Base-by-base conservation (phyloP, 495 filamentous ascomycete genomes). In the Durotheca rogersii region DNA sequence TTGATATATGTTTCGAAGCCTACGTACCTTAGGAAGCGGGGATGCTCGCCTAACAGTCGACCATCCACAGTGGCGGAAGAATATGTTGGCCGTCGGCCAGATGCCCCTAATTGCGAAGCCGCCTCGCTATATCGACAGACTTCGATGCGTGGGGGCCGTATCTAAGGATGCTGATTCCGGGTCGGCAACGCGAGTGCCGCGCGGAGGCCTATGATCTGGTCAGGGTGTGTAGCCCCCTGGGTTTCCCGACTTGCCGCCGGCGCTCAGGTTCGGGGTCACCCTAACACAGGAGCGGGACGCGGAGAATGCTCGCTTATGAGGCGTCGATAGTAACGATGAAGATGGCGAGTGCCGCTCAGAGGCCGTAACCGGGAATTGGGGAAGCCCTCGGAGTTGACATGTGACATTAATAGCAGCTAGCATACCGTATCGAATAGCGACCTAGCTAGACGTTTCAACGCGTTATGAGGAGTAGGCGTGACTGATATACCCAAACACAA, bases 391-490 rank as follows among this genome's bases (percentile, higher is more conserved):
- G 25, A 58, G 46, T 60, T 47, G 29, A 41, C 4, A 14, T 52
- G 48, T 44, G n/a, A n/a, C n/a, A n/a, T n/a, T n/a, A 45, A 45
- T 55, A 39, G 44, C 21, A 34, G 17, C 14, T 48, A 20, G 10
- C n/a, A 21, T 23, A 16, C 11, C 7, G 21, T n/a, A 9, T 15
- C 40, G 23, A 30, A 47, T 35, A 27, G 33, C 20, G 33, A 41
- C 18, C n/a, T 35, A 34, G 15, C 12, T 9, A 41, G 18, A 34
- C 16, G 32, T n/a, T n/a, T 15, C 27, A 47, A 73, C 82, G 72
- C 50, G 86, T 81, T 36, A 69, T 11, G 31, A 76, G 67, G 12
- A 80, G 61, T 30, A 75, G 59, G 4, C 12, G 73, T 76, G 27
- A 88, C 72, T 1, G 65, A 61, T n/a, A n/a, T n/a, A n/a, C n/a